Conservation (phyloP, 257 asterid genomes). For the Agastache rugosa region DNA sequence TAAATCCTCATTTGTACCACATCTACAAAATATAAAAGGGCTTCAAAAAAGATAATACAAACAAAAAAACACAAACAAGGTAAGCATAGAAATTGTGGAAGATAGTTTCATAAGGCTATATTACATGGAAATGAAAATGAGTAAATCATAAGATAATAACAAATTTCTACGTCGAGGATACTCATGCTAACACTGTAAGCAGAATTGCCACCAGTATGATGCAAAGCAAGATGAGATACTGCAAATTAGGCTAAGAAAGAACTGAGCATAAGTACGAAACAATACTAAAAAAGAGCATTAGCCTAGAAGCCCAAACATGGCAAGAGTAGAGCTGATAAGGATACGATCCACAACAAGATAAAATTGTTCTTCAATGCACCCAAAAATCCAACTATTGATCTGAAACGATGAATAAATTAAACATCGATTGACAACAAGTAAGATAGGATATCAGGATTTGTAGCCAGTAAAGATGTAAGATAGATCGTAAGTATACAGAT, state of each 20-base stretch:
- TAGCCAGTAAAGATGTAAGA: slow-evolving; percentile 44
- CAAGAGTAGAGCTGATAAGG: slow-evolving; percentile 40
- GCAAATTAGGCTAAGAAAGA: slow-evolving; percentile 58
- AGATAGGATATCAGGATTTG: neutral
- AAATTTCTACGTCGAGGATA: slow-evolving; percentile 25
- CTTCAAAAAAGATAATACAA: neutral
- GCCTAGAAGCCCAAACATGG: neutral
- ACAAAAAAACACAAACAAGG: neutral
- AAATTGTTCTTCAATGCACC: slow-evolving; percentile 88
- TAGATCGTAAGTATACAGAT: too few relatives aligned
- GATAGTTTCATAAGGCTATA: neutral
- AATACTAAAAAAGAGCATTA: slow-evolving; percentile 8
- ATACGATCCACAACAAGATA: slow-evolving; percentile 91
- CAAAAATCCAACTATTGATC: slow-evolving; percentile 77
- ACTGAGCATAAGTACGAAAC: slow-evolving; percentile 23
- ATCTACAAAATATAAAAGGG: neutral
- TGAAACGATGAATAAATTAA: slow-evolving; percentile 44
- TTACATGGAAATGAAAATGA: neutral
- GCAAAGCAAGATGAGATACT: slow-evolving; percentile 87
- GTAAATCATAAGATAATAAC: neutral
- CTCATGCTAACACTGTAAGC: slow-evolving; percentile 96
- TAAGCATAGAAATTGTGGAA: neutral
- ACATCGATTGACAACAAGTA: neutral
- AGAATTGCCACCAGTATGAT: slow-evolving; percentile 79
- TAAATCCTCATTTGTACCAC: slow-evolving; percentile 16